Evolutionary conservation across 352 stramenopile genomes (phyloP).

Genomic region (Phytophthora sansomeana): DNA sequence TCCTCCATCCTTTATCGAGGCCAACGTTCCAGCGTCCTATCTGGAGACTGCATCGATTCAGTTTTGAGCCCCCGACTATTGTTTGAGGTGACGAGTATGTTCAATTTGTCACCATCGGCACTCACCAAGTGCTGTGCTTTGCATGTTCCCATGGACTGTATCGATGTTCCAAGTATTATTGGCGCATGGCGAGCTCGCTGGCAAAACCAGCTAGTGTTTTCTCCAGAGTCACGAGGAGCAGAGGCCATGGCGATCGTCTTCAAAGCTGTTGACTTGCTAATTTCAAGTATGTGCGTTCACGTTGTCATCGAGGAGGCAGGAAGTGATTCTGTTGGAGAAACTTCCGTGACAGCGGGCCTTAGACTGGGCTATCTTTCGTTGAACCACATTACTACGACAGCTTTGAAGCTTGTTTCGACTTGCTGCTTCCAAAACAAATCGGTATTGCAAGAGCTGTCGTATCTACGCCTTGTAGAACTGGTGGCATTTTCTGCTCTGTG

Average conservation of each 20-base stretch:
- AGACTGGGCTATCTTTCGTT: conserved; percentile 51
- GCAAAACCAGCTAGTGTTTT: conserved; percentile 30
- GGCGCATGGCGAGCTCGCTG: conserved; percentile 24
- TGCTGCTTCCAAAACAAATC: conserved; percentile 52
- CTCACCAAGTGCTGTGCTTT: conserved; percentile 31
- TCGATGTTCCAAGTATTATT: conserved; percentile 34
- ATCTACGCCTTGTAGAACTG: conserved; percentile 38
- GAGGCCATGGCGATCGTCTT: conserved; percentile 41
- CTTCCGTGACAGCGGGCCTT: conserved; percentile 1
- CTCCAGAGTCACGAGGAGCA: conserved; percentile 17
- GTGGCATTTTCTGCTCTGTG: conserved; percentile 60
- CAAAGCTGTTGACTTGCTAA: conserved; percentile 30
- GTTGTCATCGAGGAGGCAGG: conserved; percentile 39
- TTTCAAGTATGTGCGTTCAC: conserved; percentile 37
- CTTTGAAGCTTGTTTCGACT: conserved; percentile 41
- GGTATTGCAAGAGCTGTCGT: conserved; percentile 41
- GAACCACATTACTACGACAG: conserved; percentile 47
- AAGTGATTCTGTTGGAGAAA: neutral
- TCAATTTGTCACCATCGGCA: conserved; percentile 31
- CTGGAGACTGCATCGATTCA: conserved; percentile 9
- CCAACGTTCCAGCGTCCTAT: conserved; percentile 11
- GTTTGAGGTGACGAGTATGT: conserved; percentile 32
- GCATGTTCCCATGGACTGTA: conserved; percentile 21
- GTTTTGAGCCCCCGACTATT: conserved; percentile 18
- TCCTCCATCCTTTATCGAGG: conserved; percentile 23